Evolutionary conservation across 2,329 filamentous ascomycete species (phyloP), one percentile per base, ranked within the genome.

Genomic region (Colletotrichum trifolii): DNA sequence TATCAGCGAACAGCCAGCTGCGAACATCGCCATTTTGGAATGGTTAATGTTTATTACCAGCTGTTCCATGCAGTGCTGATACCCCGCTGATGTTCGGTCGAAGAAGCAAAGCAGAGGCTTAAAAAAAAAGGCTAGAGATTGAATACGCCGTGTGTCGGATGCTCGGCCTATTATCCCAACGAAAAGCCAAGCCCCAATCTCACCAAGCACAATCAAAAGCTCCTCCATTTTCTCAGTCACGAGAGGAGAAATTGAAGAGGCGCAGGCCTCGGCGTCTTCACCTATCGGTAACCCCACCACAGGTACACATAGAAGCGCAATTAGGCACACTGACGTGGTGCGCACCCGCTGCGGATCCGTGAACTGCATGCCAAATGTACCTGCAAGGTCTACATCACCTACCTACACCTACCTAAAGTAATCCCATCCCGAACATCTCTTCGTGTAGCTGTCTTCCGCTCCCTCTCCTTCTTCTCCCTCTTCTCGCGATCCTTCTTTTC

Each of bases 241-340:
- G 43, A 55, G 42, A 3, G 15, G 53, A 55, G 46, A 42, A 53
- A 46, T 25, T 17, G n/a, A 56, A 62, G 57, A 65, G 62, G 62
- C 62, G 46, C 58, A 62, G 57, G 58, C 58, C 61, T 50, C 50
- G 43, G 57, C 57, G 56, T 61, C 61, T 61, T 42, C 57, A 47
- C 40, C 46, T 42, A 62, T 62, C 52, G 46, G 35, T 33, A 65
- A 57, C 58, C 52, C 62, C 62, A 62, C 56, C 52, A 43, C 33
- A 25, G 25, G 25, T 25, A 25, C 25, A 25, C 25, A 25, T 5
- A 25, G 4, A 25, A 25, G 25, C 25, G 25, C 25, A 25, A 25
- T 25, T 25, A 25, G 25, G 25, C 25, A 25, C 25, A 25, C 25
- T 25, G 25, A 25, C 25, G 25, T 25, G 48, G 53, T 46, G 43